These are phyloP conservation scores for Taiozyma sp. DNA, from an alignment of 1,139 yeast genomes.

Conservation along the genomic window DNA sequence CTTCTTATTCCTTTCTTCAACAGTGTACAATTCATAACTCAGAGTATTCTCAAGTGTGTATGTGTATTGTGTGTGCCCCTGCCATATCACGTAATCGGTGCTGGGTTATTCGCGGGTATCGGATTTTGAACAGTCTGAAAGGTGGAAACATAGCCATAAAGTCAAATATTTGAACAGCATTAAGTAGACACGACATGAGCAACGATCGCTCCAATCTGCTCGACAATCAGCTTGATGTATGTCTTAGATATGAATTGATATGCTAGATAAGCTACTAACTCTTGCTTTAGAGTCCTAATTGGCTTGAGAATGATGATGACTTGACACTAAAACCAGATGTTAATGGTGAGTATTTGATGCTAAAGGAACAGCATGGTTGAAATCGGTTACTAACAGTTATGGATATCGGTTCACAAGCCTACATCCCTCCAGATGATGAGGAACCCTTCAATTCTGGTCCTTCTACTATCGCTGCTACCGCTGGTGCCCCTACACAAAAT, in stretches of 20 bases:
- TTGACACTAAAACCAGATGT: conserved; percentile 11
- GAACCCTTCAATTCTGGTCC: conserved; percentile 14
- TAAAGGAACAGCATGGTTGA: background rate
- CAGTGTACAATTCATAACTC: too few relatives aligned
- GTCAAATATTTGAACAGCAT: background rate
- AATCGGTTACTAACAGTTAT: background rate
- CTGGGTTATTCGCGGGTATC: background rate
- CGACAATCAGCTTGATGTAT: conserved; percentile 10
- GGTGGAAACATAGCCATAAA: background rate
- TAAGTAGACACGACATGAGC: background rate
- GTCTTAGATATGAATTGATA: background rate
- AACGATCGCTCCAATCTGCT: conserved; percentile 3
- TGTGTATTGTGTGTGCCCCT: background rate
- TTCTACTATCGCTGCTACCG: background rate
- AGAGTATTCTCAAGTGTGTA: too few relatives aligned
- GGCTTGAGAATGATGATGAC: conserved; percentile 23
- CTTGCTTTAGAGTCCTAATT: conserved; percentile 6
- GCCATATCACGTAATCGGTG: background rate
- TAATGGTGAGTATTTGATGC: conserved; percentile 7
- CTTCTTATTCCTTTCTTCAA: too few relatives aligned
- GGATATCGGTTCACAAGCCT: conserved; percentile 28
- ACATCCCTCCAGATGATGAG: conserved; percentile 28
- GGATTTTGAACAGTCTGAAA: background rate
- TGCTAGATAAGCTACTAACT: background rate
- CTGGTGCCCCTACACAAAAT: conserved; percentile 1